Evolutionary conservation across 2,329 filamentous ascomycete genomes (phyloP).

Genomic region (Pseudogymnoascus sp.): DNA sequence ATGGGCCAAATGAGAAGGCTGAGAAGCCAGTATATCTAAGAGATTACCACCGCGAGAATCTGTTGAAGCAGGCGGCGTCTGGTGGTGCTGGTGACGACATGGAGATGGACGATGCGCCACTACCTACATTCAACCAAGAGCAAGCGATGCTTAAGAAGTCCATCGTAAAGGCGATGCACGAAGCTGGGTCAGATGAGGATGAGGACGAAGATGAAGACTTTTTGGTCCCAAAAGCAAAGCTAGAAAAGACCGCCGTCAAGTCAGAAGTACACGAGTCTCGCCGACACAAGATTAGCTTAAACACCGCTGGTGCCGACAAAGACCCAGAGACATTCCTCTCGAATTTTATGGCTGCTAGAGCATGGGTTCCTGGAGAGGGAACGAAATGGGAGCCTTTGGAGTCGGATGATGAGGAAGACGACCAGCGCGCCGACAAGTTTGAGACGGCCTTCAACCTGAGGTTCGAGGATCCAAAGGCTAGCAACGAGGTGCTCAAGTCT

Average conservation of each 20-base stretch:
- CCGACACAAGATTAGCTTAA: constrained; percentile 44
- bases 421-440: constrained; percentile 71
- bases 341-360: constrained; percentile 86
- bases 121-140: constrained; percentile 76
- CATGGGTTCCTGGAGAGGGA: constrained; percentile 68
- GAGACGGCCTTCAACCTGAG: constrained; percentile 93
- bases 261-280: constrained; percentile 49
- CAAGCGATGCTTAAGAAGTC: constrained; percentile 74
- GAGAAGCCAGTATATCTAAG: constrained; percentile 78
- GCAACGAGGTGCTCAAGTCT: constrained; percentile 79
- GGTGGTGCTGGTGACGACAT: constrained; percentile 52
- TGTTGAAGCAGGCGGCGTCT: constrained; percentile 57
- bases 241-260: constrained; percentile 24
- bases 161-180: constrained; percentile 74
- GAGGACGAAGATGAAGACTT: constrained; percentile 50
- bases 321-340: constrained; percentile 90
- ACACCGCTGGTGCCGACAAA: constrained; percentile 70
- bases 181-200: constrained; percentile 39
- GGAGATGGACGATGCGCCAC: constrained; percentile 41
- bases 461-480: constrained; percentile 83
- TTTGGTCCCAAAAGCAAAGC: constrained; percentile 59
- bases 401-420: constrained; percentile 71
- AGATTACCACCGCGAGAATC: constrained; percentile 87
- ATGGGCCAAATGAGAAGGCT: constrained; percentile 44
- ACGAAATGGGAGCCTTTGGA: constrained; percentile 74